Evolutionary conservation across 2,329 filamentous ascomycete genomes (phyloP), one percentile per base, ranked within the genome.

Genomic region (Myrmaecium sp.): DNA sequence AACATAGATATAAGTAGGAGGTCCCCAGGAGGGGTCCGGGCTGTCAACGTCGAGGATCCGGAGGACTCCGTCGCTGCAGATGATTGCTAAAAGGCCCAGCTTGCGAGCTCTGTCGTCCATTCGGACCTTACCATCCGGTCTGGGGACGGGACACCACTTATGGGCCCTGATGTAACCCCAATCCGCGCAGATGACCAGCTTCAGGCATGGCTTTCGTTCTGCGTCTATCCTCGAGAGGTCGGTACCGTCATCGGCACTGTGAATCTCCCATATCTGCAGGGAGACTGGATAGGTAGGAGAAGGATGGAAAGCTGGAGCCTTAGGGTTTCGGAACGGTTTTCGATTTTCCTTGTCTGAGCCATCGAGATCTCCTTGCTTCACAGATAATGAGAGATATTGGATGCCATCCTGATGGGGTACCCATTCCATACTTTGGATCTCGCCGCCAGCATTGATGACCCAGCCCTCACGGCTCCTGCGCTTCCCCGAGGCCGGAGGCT

Each of bases 211-310:
- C 10, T 51, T n/a, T n/a, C n/a, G n/a, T n/a, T n/a, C n/a, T n/a
- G n/a, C n/a, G n/a, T 20, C 18, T 6, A 32, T 37, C 1, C 37
- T 40, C 35, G 52, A 51, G 37, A 67, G 55, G 5, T 69, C 43
- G 3, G 43, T 47, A 9, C 52, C 49, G 1, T 44, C 39, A 21
- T 42, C 29, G 10, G 41, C 46, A 3, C 55, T 52, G 19, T 51
- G 47, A 36, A 74, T 66, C 5, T 58, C 51, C 69, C 69, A 74
- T 5, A 74, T 59, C 34, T 73, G 67, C 17, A 74, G 55, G 3
- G 57, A 58, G 9, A 58, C 55, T 10, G 60, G 55, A 33, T 57
- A 60, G 10, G 56, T 47, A 5, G 50, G 42, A 4, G 60, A 60
- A 6, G 64, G 52, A 10, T 52, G 52, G 39, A 69, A 70, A 4